A percentile compares a stretch with the other conserved stretches of the same genome.
These are phyloP conservation scores for peach (Prunus persica) DNA, from an alignment of 306 rosid genomes.

Conservation along the genomic window DNA sequence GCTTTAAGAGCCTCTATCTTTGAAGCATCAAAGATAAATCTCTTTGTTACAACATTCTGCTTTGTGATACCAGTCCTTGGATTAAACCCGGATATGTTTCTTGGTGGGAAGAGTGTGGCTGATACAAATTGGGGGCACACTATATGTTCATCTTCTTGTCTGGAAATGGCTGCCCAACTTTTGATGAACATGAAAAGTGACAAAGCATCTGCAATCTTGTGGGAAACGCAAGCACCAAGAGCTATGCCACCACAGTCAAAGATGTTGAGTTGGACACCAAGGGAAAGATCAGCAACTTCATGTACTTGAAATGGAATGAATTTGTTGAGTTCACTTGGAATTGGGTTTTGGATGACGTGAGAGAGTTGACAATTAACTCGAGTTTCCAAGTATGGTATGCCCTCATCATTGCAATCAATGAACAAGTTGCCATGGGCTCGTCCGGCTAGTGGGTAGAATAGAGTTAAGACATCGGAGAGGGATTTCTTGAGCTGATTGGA, in stretches of 20 bases:
- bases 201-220: slow-evolving; percentile 51
- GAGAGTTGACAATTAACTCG: slow-evolving; percentile 34
- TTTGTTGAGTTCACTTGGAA: slow-evolving; percentile 37
- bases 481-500: slow-evolving; percentile 42
- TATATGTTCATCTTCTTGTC: slow-evolving; percentile 10
- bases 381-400: slow-evolving; percentile 42
- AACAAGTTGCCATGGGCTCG: slow-evolving; percentile 19
- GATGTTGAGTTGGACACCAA: slow-evolving; percentile 52
- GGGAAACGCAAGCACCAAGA: slow-evolving; percentile 48
- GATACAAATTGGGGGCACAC: slow-evolving; percentile 39
- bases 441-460: slow-evolving; percentile 49
- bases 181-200: slow-evolving; percentile 39
- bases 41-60: slow-evolving; percentile 37
- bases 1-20: slow-evolving; percentile 37
- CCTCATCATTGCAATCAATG: slow-evolving; percentile 48
- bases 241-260: slow-evolving; percentile 59
- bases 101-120: slow-evolving; percentile 53
- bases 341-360: slow-evolving; percentile 33
- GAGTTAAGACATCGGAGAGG: slow-evolving; percentile 35
- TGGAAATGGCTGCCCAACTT: slow-evolving; percentile 41
- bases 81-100: slow-evolving; percentile 26
- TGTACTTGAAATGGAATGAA: slow-evolving; percentile 46
- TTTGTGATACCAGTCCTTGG: slow-evolving; percentile 29
- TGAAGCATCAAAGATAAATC: slow-evolving; percentile 43
- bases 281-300: slow-evolving; percentile 23